Evolutionary conservation across 2,329 filamentous ascomycete species (phyloP).

Genomic region (Ceratocystis destructans): DNA sequence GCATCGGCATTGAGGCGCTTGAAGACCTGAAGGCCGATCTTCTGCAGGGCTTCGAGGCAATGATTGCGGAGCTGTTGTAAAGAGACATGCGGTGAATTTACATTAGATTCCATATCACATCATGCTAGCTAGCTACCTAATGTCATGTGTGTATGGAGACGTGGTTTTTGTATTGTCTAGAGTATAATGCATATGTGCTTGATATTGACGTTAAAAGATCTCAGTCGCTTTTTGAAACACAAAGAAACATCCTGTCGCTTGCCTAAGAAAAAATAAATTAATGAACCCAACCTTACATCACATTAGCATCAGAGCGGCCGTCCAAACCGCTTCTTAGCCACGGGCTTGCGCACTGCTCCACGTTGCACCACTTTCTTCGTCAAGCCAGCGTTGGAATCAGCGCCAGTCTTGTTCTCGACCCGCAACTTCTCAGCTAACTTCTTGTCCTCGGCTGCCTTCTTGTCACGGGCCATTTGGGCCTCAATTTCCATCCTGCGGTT

Average conservation of each 20-base stretch:
- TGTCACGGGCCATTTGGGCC: constrained; percentile 78
- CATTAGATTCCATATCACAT: too few species aligned
- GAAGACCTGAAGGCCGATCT: constrained; percentile 74
- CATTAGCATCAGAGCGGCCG: constrained; percentile 16
- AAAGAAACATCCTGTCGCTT: background rate
- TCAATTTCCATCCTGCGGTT: constrained; percentile 90
- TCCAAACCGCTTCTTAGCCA: constrained; percentile 20
- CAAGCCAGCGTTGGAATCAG: constrained; percentile 20
- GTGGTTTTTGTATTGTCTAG: background rate
- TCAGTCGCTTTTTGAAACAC: background rate
- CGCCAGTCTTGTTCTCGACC: constrained; percentile 32
- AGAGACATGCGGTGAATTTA: background rate
- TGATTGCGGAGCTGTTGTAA: constrained; percentile 29
- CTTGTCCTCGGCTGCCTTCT: constrained; percentile 49
- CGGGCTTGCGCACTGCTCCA: constrained; percentile 44
- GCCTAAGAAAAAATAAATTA: background rate
- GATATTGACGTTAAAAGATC: background rate
- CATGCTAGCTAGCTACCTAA: too few species aligned
- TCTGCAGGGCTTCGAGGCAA: constrained; percentile 46
- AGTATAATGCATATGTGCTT: background rate
- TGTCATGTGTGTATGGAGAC: background rate
- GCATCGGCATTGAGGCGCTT: constrained; percentile 73
- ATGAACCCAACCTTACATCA: too few species aligned
- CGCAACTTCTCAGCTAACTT: constrained; percentile 37
- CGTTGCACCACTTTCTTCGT: constrained; percentile 47